phyloP scores from a whole-genome alignment of 495 filamentous ascomycete genomes.

The Talaromyces thailandensis region DNA sequence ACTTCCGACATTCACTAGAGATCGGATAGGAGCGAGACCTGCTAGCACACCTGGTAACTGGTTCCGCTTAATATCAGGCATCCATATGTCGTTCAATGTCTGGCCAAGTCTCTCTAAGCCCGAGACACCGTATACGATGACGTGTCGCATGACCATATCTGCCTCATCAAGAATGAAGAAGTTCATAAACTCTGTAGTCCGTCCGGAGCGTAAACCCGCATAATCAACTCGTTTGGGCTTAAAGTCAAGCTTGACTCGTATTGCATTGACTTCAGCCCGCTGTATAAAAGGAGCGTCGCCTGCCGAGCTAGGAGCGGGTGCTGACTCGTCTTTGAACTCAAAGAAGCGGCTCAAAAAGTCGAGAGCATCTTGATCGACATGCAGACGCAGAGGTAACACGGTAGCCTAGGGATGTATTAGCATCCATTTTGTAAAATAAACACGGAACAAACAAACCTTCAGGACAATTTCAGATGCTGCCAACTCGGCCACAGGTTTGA shows the following conservation, averaged over 20 bases:
- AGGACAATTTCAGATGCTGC: constrained; percentile 87
- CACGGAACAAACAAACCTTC: constrained; percentile 40
- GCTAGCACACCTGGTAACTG: constrained; percentile 86
- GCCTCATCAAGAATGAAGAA: constrained; percentile 87
- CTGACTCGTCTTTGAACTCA: constrained; percentile 82
- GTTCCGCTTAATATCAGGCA: constrained; percentile 82
- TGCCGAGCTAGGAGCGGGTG: constrained; percentile 37
- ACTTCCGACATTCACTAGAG: constrained; percentile 79
- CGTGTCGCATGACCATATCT: constrained; percentile 77
- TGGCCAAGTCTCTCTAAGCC: constrained; percentile 84
- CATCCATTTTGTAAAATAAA: background rate
- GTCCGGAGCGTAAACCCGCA: constrained; percentile 87
- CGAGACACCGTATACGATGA: constrained; percentile 83
- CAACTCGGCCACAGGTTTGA: constrained; percentile 72
- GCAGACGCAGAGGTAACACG: constrained; percentile 78
- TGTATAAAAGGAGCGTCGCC: constrained; percentile 84
- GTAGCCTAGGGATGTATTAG: constrained; percentile 45
- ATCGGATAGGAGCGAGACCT: constrained; percentile 82
- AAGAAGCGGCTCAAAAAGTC: constrained; percentile 98
- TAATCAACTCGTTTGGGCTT: constrained; percentile 98
- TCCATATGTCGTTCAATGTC: constrained; percentile 93
- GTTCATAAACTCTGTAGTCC: constrained; percentile 98
- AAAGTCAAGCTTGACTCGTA: constrained; percentile 84
- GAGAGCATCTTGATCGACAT: constrained; percentile 96
- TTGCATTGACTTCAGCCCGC: constrained; percentile 73